These are phyloP conservation scores for Lachnellula occidentalis DNA, from an alignment of 2,329 filamentous ascomycete genomes.

Conservation along the genomic window DNA sequence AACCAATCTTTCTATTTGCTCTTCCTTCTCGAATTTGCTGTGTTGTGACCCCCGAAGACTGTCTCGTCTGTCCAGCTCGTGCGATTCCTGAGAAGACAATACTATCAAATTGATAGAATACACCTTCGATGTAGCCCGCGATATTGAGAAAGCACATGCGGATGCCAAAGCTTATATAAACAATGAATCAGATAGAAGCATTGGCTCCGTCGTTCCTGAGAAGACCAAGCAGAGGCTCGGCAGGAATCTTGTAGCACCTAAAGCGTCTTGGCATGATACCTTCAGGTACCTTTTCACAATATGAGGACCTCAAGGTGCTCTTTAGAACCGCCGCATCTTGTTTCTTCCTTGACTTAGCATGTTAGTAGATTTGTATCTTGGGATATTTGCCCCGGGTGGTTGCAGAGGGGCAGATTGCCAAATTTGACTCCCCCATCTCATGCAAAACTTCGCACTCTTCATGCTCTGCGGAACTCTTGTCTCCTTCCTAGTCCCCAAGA, in stretches of 20 bases:
- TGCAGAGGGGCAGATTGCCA: constrained; percentile 45
- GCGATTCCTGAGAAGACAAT: too few relatives aligned
- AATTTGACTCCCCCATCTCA: constrained; percentile 64
- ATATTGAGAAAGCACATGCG: constrained; percentile 68
- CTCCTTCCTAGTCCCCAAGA: constrained; percentile 71
- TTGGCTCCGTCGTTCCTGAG: constrained; percentile 44
- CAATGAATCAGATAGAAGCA: constrained; percentile 42
- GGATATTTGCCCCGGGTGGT: constrained; percentile 34
- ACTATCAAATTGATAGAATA: constrained; percentile 37
- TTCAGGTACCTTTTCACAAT: constrained; percentile 59
- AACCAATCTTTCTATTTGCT: neutral
- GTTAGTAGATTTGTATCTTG: constrained; percentile 38
- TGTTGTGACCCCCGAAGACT: too few relatives aligned
- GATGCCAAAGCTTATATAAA: constrained; percentile 60
- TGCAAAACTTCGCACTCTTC: constrained; percentile 75
- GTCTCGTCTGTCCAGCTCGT: too few relatives aligned
- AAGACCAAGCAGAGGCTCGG: constrained; percentile 49
- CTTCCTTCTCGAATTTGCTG: too few relatives aligned
- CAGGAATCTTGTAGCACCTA: constrained; percentile 54
- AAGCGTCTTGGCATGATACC: constrained; percentile 66
- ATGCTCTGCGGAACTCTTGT: constrained; percentile 69
- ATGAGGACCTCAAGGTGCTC: constrained; percentile 65
- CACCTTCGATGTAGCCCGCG: constrained; percentile 73
- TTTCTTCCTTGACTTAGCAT: constrained; percentile 72
- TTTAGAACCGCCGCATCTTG: constrained; percentile 74